Conservation (phyloP, 257 asterid genomes). For the Scutellaria baicalensis region DNA sequence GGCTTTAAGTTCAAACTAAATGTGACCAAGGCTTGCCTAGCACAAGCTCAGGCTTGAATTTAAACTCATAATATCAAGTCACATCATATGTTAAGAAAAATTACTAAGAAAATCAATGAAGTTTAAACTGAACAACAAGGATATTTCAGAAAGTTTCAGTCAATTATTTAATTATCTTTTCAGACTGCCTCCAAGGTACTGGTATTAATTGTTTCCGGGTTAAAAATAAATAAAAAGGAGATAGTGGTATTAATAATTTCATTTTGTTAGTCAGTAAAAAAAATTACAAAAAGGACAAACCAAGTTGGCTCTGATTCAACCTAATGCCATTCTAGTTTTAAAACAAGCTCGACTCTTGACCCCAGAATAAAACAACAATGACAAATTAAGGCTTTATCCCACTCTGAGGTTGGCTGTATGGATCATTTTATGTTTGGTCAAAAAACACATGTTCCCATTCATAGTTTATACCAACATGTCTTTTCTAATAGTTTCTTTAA, state of each 20-base stretch:
- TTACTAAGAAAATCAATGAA: neutral
- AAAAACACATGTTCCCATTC: neutral
- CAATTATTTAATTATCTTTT: neutral
- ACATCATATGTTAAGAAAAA: neutral
- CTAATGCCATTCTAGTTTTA: neutral
- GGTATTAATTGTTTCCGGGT: neutral
- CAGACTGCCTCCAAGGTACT: neutral
- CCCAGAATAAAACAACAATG: neutral
- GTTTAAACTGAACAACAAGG: neutral
- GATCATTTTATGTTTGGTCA: neutral
- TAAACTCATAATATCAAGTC: neutral
- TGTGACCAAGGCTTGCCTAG: neutral
- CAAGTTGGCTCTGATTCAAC: neutral
- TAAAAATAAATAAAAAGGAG: too few relatives aligned
- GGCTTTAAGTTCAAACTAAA: neutral
- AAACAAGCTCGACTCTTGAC: neutral
- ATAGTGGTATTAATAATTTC: too few relatives aligned
- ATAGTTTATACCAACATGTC: neutral
- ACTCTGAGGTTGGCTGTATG: too few relatives aligned
- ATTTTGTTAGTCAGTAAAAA: too few relatives aligned
- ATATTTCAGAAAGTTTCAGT: neutral
- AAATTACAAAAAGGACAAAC: too few relatives aligned
- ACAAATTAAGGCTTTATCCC: neutral
- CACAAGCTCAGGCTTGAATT: neutral
- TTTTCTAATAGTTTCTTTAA: neutral